Evolutionary conservation across 371 early-diverging fungal genomes (phyloP), one percentile per base, ranked within the genome.

Genomic region (Globomyces sp.): DNA sequence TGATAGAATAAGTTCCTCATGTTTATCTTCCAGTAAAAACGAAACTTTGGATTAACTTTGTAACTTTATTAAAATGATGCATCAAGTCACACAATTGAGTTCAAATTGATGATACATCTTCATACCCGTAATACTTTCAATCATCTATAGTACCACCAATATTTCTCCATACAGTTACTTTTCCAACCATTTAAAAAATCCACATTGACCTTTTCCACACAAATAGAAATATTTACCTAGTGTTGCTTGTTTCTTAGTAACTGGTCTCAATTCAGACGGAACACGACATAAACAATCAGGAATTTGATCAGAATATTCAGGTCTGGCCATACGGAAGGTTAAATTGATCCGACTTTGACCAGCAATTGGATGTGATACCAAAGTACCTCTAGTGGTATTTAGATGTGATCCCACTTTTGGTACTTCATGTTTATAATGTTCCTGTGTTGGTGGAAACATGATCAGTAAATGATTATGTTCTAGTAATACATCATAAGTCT

Each of bases 401-500:
- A 9, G 42, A 6, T n/a, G 48, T 2, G 66, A 48, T 1, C 73
- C 66, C 11, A 72, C 71, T 52, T 74, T 68, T 34, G 83, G 82
- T 3, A 84, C 67, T 46, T 74, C 77, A 64, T 84, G 87, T 46
- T 79, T 78, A 76, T 78, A 85, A 46, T 73, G 71, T 66, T 84
- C 83, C 73, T 80, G 77, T 3, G 43, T 46, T 4, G 85, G 84
- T 1, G 86, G 84, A 71, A 80, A 81, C 88, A 88, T 88, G 34
- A 88, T 78, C 13, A 85, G 71, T 9, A 88, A 79, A 41, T 79
- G 81, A 53, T 85, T 84, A 64, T 88, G 88, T 11, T 83, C 82
- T 41, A 88, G 67, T 2, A 79, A 67, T 42, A 88, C 72, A 50
- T 79, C 76, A 64, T 76, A 80, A 34, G 83, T 74, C 43, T 78